Base-by-base conservation (phyloP, 345 rosid genomes). In the Capsella bursapastoris region DNA sequence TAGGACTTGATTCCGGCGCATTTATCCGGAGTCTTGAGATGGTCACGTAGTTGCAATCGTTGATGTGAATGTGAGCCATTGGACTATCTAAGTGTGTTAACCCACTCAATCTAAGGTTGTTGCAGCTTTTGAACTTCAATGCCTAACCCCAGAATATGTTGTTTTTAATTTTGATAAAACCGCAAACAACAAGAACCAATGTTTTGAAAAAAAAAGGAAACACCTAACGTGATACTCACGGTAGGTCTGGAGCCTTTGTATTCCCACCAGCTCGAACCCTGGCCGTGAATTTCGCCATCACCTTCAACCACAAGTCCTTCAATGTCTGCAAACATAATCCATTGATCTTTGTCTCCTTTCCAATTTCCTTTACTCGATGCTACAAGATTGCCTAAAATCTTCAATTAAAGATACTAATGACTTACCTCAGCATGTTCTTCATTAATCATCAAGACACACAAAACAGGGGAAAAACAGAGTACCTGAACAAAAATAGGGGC, bases 241-340 rank as follows among this genome's bases (percentile, higher is more conserved):
- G 78, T 67, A 44, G 82, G 82, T 73, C 82, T 68, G 12, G 82
- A 67, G 68, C 68, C 75, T 45, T 53, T 68, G 80, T 75, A 29
- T 32, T 50, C 56, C 89, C 88, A 85, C 88, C 85, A 85, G 14
- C 28, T 52, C 4, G 72, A 49, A 22, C 88, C 89, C 6, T 71
- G 84, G 12, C 85, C 89, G 22, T 83, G 68, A 14, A 85, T 71
- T 16, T 14, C 25, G 5, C 89, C 84, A 2, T 35, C 2, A 18
- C 82, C 85, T 44, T 70, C 65, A 18, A 85, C 34, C 10, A 49
- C 60, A 31, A 85, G 73, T 28, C 81, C 81, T 14, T 32, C 52
- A 3, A 83, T 69, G 29, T 69, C 67, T 3, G 62, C 16, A 27
- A 82, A 83, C 7, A 47, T 38, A 38, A 85, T 57, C 86, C 85